Evolutionary conservation across 139 green algal genomes (phyloP), one percentile per base, ranked within the genome.

Genomic region (Chlorella sp.): DNA sequence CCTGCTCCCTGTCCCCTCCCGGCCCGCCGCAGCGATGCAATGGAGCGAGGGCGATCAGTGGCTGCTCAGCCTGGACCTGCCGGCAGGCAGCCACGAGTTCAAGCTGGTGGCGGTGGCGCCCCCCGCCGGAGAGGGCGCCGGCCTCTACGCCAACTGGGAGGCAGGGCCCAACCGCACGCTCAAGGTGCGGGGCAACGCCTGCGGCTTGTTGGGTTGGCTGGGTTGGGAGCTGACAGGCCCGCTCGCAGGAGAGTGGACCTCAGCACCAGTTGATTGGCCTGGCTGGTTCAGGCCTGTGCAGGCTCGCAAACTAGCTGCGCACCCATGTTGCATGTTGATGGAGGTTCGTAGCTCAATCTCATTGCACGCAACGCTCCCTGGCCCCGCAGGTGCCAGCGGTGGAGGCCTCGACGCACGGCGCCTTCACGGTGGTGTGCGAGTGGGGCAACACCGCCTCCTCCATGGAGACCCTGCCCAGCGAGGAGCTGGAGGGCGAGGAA

Each of bases 41-140:
- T 92, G 89, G 89, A 62, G 62, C 34, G 89, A 91, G 41, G 89
- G 84, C 32, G 80, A 92, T 71, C 64, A 80, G 32, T 92, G 89
- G 89, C 47, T 47, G 28, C 39, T 88, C 28, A 81, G 62, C 17
- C 28, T 90, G 36, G 34, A 81, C 30, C 74, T 92, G 16, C 47
- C 82, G 15, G 74, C 80, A 3, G 89, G 89, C 32, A 60, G 55
- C 23, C 87, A 89, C 62, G 74, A 89, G 17, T 92, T 92, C 87
- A 92, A 92, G 75, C n/a, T 82, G 56, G 75, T 71, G 34, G 4
- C 30, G 12, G 57, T 38, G 4, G 36, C 41, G 34, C 70, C n/a
- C 9, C 30, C 38, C 44, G 81, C 44, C 60, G 21, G 25, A 2
- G 12, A 76, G 36, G 23, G 25, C 36, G 26, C 11, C 70, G 1